Conservation (phyloP, 495 filamentous ascomycete species). For the Massariosphaeria phaeospora region DNA sequence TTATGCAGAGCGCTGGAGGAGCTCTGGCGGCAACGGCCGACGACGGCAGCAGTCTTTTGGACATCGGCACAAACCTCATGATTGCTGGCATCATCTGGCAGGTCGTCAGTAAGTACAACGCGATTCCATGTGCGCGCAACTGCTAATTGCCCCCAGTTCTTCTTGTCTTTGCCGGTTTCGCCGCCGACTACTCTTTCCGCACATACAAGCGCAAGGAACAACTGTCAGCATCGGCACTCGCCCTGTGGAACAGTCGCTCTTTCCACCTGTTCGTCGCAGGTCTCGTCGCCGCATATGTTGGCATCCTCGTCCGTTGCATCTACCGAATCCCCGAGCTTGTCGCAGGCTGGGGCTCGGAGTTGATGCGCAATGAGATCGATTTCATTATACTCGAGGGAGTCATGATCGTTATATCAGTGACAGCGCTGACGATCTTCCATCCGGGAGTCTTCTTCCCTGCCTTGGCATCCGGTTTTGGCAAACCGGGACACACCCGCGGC, state of each 20-base stretch:
- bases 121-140: not conserved
- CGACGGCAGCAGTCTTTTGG: slow-evolving; percentile 7
- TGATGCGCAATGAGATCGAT: slow-evolving; percentile 28
- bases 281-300: slow-evolving; percentile 26
- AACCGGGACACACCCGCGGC: slow-evolving; percentile 9
- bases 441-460: slow-evolving; percentile 32
- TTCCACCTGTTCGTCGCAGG: slow-evolving; percentile 26
- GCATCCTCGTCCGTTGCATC: slow-evolving; percentile 35
- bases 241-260: not conserved
- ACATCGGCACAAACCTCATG: slow-evolving; percentile 38
- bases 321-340: slow-evolving; percentile 40
- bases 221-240: slow-evolving; percentile 3
- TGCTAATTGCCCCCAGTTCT: slow-evolving; percentile 22
- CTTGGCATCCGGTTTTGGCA: slow-evolving; percentile 12
- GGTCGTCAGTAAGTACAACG: slow-evolving; percentile 24
- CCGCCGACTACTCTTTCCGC: slow-evolving; percentile 32
- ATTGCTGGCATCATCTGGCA: slow-evolving; percentile 41
- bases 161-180: slow-evolving; percentile 33
- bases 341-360: slow-evolving; percentile 32
- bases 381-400: slow-evolving; percentile 33
- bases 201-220: slow-evolving; percentile 15
- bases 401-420: slow-evolving; percentile 26
- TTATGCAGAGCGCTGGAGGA: slow-evolving; percentile 52
- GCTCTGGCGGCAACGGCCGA: slow-evolving; percentile 40
- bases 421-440: slow-evolving; percentile 23